Conservation (phyloP, 768 basidiomycete genomes). For the Tricholoma saponaceum region DNA sequence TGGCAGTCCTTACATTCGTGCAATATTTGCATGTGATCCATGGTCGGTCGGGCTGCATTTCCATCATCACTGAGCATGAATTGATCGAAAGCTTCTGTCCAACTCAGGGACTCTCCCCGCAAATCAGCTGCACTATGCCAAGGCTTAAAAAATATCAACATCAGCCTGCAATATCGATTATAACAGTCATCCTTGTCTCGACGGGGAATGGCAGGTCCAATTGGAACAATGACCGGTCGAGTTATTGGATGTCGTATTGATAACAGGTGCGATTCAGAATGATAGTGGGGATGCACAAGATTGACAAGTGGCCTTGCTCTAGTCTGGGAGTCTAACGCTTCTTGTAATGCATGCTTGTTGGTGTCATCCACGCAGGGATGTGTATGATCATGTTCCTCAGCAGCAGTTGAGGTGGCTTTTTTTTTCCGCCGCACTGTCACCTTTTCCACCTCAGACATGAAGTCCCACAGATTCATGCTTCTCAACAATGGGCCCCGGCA, state of each 20-base stretch:
- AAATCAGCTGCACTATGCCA: too few species aligned
- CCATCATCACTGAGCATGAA: too few species aligned
- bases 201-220: neutral
- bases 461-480: neutral
- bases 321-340: neutral
- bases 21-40: neutral
- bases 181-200: neutral
- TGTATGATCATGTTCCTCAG: too few species aligned
- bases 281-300: neutral
- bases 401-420: too few species aligned
- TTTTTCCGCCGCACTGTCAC: neutral
- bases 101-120: neutral
- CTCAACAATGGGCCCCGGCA: neutral
- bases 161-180: neutral
- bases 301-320: neutral
- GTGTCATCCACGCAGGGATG: too few species aligned
- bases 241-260: neutral
- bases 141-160: neutral
- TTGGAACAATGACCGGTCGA: neutral
- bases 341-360: too few species aligned
- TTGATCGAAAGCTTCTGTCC: too few species aligned
- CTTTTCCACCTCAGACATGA: neutral
- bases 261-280: neutral
- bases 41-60: too few species aligned
- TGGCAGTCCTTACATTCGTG: neutral